These are phyloP conservation scores for Barnettozyma botsteinii DNA, from an alignment of 805 yeast genomes.

Conservation along the genomic window DNA sequence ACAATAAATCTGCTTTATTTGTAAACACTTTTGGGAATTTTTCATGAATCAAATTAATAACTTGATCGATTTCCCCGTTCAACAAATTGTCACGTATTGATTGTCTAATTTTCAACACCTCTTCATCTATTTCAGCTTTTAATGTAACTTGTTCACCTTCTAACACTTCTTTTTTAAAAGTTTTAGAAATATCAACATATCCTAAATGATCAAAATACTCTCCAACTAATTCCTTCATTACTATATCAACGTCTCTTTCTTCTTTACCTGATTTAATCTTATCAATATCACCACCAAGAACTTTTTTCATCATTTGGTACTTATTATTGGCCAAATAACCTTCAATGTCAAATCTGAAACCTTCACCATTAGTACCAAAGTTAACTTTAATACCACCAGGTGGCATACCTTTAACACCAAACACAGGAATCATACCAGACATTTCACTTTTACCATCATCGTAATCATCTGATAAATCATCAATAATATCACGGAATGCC, in stretches of 20 bases:
- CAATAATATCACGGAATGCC: slow-evolving; percentile 42
- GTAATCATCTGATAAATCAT: slow-evolving; percentile 10
- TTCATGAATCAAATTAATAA: slow-evolving; percentile 13
- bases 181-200: slow-evolving; percentile 45
- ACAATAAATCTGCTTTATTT: slow-evolving; percentile 29
- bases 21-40: slow-evolving; percentile 36
- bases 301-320: slow-evolving; percentile 26
- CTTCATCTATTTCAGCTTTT: slow-evolving; percentile 25
- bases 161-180: slow-evolving; percentile 42
- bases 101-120: slow-evolving; percentile 37
- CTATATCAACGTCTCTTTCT: slow-evolving; percentile 18
- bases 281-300: slow-evolving; percentile 14
- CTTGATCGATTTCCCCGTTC: slow-evolving; percentile 34
- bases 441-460: background rate
- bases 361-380: slow-evolving; percentile 44
- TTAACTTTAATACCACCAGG: slow-evolving; percentile 26
- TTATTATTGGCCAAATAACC: slow-evolving; percentile 46
- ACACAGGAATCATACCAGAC: slow-evolving; percentile 39
- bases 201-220: slow-evolving; percentile 57
- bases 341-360: slow-evolving; percentile 54
- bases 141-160: slow-evolving; percentile 13
- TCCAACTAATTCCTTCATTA: slow-evolving; percentile 33
- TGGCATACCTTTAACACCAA: slow-evolving; percentile 34
- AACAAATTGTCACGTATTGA: slow-evolving; percentile 37
- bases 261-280: background rate